Conservation (phyloP, 352 stramenopile genomes). For the Pythium oligandrum region DNA sequence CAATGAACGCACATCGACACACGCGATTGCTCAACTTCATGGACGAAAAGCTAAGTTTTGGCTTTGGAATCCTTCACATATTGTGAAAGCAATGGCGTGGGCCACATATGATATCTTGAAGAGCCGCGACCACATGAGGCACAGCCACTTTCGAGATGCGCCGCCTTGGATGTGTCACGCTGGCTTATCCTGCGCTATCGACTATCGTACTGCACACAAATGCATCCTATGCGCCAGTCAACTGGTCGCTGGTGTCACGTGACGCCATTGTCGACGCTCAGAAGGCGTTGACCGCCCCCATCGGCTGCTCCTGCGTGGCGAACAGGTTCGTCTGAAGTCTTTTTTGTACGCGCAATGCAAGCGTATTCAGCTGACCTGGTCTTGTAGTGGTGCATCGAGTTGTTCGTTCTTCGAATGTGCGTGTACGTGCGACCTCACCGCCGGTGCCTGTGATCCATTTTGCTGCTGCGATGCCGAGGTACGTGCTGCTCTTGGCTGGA, state of each 20-base stretch:
- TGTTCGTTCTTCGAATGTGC: conserved; percentile 38
- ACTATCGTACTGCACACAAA: too few relatives aligned
- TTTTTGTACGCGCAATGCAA: background rate
- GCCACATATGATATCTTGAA: too few relatives aligned
- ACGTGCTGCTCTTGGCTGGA: too few relatives aligned
- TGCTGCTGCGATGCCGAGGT: conserved; percentile 50
- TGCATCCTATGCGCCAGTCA: conserved; percentile 31
- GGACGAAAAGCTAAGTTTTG: too few relatives aligned
- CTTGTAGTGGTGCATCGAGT: conserved; percentile 5
- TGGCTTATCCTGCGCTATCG: too few relatives aligned
- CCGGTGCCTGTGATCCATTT: conserved; percentile 35
- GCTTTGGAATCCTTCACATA: too few relatives aligned
- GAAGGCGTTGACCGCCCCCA: conserved; percentile 21
- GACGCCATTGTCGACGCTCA: conserved; percentile 22
- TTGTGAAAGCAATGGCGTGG: too few relatives aligned
- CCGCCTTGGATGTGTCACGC: too few relatives aligned
- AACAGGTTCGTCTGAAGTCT: conserved; percentile 14
- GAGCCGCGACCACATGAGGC: too few relatives aligned
- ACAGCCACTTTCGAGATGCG: too few relatives aligned
- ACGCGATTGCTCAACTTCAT: too few relatives aligned
- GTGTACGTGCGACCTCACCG: conserved; percentile 43
- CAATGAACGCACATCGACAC: too few relatives aligned
- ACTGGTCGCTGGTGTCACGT: conserved; percentile 40
- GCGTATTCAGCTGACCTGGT: background rate
- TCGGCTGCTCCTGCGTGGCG: conserved; percentile 32